These are phyloP conservation scores for Mollisia scopiformis DNA, from an alignment of 2,329 filamentous ascomycete species.

Conservation along the genomic window DNA sequence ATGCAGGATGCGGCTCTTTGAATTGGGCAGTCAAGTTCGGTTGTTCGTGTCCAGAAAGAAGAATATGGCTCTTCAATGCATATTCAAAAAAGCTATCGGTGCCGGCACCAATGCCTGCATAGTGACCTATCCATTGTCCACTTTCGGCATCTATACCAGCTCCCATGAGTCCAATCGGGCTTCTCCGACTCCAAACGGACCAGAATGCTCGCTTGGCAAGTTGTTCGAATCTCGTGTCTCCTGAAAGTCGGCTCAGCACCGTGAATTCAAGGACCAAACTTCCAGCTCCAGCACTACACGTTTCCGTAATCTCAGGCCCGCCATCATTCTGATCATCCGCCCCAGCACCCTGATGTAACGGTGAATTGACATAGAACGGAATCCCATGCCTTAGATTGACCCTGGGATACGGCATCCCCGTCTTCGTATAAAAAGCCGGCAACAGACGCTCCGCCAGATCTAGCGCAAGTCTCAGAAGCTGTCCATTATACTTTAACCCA, in stretches of 20 bases:
- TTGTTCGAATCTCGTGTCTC: constrained; percentile 85
- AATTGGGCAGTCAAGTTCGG: constrained; percentile 49
- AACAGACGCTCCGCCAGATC: constrained; percentile 84
- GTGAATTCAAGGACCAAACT: constrained; percentile 94
- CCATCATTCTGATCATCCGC: constrained; percentile 42
- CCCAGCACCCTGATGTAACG: constrained; percentile 64
- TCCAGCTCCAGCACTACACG: constrained; percentile 94
- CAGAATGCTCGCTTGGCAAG: constrained; percentile 92
- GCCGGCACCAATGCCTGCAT: constrained; percentile 93
- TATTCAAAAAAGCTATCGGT: constrained; percentile 99
- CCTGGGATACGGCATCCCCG: constrained; percentile 90
- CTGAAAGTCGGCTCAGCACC: constrained; percentile 84
- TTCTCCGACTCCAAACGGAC: constrained; percentile 92
- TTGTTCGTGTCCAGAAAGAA: constrained; percentile 75
- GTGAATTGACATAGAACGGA: constrained; percentile 89
- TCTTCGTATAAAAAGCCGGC: constrained; percentile 89
- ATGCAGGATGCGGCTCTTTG: constrained; percentile 34
- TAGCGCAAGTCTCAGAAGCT: constrained; percentile 84
- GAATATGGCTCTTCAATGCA: constrained; percentile 88
- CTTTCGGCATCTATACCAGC: constrained; percentile 91
- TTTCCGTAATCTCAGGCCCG: constrained; percentile 80
- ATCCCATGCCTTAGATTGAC: constrained; percentile 92
- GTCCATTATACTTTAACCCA: constrained; percentile 83
- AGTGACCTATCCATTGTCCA: constrained; percentile 85
- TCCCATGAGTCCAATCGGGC: constrained; percentile 83